phyloP scores from a whole-genome alignment of 768 basidiomycete species.

The Daedaleopsis sinensis region DNA sequence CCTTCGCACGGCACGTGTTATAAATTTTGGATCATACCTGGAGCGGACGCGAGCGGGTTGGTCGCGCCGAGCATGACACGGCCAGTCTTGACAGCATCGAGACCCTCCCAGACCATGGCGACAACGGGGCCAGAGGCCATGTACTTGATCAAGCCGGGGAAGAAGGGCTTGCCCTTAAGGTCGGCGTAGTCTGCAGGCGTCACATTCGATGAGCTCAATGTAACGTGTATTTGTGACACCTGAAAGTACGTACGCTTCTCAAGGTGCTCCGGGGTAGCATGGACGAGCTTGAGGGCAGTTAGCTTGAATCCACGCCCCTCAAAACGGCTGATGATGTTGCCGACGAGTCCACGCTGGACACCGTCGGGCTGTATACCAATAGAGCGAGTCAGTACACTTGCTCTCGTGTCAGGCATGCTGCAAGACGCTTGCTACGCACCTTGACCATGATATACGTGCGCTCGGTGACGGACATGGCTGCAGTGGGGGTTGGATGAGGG shows the following conservation, averaged over 20 bases:
- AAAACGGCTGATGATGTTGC: conserved; percentile 94
- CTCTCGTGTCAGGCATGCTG: neutral
- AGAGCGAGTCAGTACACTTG: conserved; percentile 1
- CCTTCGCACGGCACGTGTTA: conserved; percentile 1
- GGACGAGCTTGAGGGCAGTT: conserved; percentile 89
- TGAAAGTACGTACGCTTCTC: conserved; percentile 68
- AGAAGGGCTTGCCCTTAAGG: conserved; percentile 93
- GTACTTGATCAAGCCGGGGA: conserved; percentile 94
- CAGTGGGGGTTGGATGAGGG: conserved; percentile 25
- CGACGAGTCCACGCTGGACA: conserved; percentile 94
- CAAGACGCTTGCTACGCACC: conserved; percentile 45
- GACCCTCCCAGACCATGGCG: conserved; percentile 94
- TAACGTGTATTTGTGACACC: neutral
- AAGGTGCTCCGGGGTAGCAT: conserved; percentile 80
- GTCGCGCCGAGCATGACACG: conserved; percentile 96
- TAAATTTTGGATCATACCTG: conserved; percentile 54
- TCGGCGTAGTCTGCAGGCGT: conserved; percentile 83
- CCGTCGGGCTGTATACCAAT: conserved; percentile 80
- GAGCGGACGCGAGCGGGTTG: conserved; percentile 89
- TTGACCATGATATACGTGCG: conserved; percentile 99
- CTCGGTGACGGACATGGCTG: conserved; percentile 70
- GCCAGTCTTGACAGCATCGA: conserved; percentile 93
- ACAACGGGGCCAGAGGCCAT: conserved; percentile 97
- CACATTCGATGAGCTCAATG: conserved; percentile 1
- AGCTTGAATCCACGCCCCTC: conserved; percentile 99